A percentile compares a stretch with the other conserved stretches of the same genome.
phyloP scores from a whole-genome alignment of 2,329 filamentous ascomycete species.

The Neoscytalidium dimidiatum region DNA sequence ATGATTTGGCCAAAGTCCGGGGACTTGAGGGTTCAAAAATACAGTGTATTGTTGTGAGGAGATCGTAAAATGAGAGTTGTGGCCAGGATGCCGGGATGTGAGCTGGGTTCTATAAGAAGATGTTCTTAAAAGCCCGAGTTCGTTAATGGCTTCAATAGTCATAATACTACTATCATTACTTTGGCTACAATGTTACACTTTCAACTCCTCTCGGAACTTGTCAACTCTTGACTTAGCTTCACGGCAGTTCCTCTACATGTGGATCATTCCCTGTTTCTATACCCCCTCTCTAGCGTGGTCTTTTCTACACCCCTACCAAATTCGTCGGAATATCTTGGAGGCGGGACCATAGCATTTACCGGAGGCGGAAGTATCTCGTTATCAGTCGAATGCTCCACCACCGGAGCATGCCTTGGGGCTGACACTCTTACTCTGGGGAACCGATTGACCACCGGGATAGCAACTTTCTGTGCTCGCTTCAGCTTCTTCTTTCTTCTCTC shows the following conservation, averaged over 20 bases:
- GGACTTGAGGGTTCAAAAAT: background rate
- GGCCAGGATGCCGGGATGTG: background rate
- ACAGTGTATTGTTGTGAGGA: background rate
- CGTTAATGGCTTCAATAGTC: too few species aligned
- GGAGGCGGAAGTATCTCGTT: background rate
- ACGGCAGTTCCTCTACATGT: too few species aligned
- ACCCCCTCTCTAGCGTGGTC: background rate
- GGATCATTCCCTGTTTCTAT: background rate
- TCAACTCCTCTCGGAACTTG: background rate
- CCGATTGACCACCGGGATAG: background rate
- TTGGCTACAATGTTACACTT: background rate
- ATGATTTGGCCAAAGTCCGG: background rate
- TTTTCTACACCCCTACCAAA: background rate
- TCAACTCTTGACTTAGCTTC: background rate
- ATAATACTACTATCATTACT: too few species aligned
- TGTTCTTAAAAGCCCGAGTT: too few species aligned
- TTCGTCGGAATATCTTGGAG: background rate
- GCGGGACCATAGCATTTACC: background rate
- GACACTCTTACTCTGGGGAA: background rate
- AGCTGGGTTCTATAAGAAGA: too few species aligned
- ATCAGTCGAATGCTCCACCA: background rate
- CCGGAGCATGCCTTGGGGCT: background rate
- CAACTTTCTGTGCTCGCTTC: background rate
- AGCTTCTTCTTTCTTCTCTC: background rate
- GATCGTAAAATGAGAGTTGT: too few species aligned